Conservation (phyloP, 1,139 yeast species). For the Hemisphaericaspora xylofermentans region DNA sequence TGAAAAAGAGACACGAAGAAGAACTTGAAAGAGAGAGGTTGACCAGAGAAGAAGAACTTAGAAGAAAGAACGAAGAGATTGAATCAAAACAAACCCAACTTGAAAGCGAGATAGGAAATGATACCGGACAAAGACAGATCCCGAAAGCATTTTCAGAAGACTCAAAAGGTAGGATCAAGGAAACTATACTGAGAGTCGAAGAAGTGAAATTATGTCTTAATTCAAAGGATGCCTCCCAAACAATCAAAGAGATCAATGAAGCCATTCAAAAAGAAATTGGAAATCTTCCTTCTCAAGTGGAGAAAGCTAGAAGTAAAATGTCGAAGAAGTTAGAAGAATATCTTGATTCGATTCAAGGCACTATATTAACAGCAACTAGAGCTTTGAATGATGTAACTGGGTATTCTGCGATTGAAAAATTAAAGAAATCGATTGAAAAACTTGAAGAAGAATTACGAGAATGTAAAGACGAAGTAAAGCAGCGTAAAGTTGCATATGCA, state of each 20-base stretch:
- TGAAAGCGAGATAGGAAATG: background rate
- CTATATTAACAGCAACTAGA: conserved; percentile 67
- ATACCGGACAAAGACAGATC: background rate
- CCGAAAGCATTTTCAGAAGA: background rate
- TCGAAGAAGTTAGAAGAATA: conserved; percentile 46
- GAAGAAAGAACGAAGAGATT: conserved; percentile 2
- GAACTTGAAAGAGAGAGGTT: conserved; percentile 7
- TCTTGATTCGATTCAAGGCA: conserved; percentile 63
- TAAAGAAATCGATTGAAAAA: conserved; percentile 60
- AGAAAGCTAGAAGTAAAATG: conserved; percentile 18
- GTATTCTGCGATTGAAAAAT: conserved; percentile 73
- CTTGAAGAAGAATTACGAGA: conserved; percentile 49
- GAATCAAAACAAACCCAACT: background rate
- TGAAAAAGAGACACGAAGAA: conserved; percentile 10
- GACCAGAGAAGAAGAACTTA: conserved; percentile 11
- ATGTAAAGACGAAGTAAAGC: conserved; percentile 49
- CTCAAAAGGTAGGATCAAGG: conserved; percentile 6
- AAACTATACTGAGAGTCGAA: background rate
- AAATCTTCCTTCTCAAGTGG: conserved; percentile 33
- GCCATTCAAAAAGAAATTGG: conserved; percentile 24
- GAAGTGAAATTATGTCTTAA: background rate
- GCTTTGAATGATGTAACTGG: conserved; percentile 92
- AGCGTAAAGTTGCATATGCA: conserved; percentile 54
- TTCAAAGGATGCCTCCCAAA: background rate
- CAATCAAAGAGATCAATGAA: conserved; percentile 16